Conservation (phyloP, 1,284 basidiomycete genomes). For the Ustilago vetiveriae region DNA sequence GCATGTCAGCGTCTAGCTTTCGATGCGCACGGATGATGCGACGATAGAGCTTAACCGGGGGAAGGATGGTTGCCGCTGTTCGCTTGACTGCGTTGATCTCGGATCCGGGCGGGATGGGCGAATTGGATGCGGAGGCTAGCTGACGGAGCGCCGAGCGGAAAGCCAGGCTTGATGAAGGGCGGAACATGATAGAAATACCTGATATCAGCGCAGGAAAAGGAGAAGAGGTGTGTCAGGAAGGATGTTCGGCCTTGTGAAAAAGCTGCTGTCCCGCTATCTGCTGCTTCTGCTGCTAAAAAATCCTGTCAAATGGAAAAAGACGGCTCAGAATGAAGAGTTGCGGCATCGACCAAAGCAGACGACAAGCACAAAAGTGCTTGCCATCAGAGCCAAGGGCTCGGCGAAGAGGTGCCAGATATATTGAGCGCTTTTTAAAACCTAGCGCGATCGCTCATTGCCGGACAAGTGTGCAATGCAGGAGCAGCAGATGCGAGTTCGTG, state of each 20-base stretch:
- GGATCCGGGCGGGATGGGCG: slow-evolving; percentile 35
- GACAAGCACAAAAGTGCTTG: slow-evolving; percentile 5
- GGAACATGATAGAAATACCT: slow-evolving; percentile 14
- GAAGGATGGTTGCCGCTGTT: slow-evolving; percentile 52
- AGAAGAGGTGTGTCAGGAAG: too few relatives aligned
- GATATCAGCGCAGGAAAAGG: neutral
- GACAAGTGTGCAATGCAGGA: neutral
- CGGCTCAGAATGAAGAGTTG: slow-evolving; percentile 52
- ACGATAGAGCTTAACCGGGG: slow-evolving; percentile 63
- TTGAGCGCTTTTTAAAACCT: slow-evolving; percentile 55
- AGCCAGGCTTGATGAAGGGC: slow-evolving; percentile 15
- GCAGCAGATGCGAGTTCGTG: neutral
- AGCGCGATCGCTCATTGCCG: slow-evolving; percentile 58
- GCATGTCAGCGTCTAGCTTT: slow-evolving; percentile 61
- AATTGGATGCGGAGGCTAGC: slow-evolving; percentile 37
- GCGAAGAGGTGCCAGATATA: slow-evolving; percentile 56
- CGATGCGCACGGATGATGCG: slow-evolving; percentile 62
- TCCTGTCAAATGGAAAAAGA: slow-evolving; percentile 3
- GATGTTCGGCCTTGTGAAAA: too few relatives aligned
- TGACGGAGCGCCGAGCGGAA: slow-evolving; percentile 23
- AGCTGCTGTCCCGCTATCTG: neutral
- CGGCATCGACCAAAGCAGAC: slow-evolving; percentile 50
- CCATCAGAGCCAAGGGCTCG: slow-evolving; percentile 42
- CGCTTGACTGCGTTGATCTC: slow-evolving; percentile 37
- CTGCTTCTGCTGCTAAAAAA: neutral